These are phyloP conservation scores for Alternaria hordeiaustralica DNA, from an alignment of 2,329 filamentous ascomycete species.

Conservation along the genomic window DNA sequence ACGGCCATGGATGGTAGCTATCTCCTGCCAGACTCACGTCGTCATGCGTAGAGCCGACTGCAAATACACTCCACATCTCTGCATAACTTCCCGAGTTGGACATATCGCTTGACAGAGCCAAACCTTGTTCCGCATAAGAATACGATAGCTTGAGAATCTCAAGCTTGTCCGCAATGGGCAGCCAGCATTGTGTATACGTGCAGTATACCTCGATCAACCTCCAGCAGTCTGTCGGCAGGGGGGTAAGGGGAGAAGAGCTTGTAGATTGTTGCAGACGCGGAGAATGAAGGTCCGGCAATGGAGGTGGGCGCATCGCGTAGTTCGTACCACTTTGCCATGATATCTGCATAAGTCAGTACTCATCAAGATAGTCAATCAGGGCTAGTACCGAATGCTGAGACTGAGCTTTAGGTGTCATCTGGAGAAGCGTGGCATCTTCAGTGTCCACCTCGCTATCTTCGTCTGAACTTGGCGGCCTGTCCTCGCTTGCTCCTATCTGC, in stretches of 20 bases:
- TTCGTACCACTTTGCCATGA: constrained; percentile 1
- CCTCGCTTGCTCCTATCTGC: constrained; percentile 16
- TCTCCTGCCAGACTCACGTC: not conserved
- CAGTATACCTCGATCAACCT: constrained; percentile 62
- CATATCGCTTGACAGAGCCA: constrained; percentile 36
- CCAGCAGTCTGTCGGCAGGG: constrained; percentile 66
- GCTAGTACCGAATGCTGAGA: constrained; percentile 14
- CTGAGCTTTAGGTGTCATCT: constrained; percentile 5
- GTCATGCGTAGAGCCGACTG: constrained; percentile 43
- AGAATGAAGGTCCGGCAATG: constrained; percentile 16
- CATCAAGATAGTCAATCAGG: not conserved
- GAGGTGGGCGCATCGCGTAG: not conserved
- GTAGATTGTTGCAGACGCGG: constrained; percentile 13
- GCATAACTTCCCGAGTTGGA: constrained; percentile 47
- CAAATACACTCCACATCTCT: constrained; percentile 54
- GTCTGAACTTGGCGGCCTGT: constrained; percentile 25
- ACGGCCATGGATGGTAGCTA: constrained; percentile 1
- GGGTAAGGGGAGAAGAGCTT: constrained; percentile 14
- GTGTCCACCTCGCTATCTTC: constrained; percentile 33
- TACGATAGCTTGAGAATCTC: constrained; percentile 64
- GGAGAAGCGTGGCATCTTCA: constrained; percentile 14
- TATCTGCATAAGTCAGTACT: constrained; percentile 3
- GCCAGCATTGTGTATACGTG: constrained; percentile 77
- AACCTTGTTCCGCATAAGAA: constrained; percentile 56
- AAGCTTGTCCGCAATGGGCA: constrained; percentile 73